Evolutionary conservation across 2,329 filamentous ascomycete species (phyloP).

Genomic region (Hymenoscyphus fructigenus): DNA sequence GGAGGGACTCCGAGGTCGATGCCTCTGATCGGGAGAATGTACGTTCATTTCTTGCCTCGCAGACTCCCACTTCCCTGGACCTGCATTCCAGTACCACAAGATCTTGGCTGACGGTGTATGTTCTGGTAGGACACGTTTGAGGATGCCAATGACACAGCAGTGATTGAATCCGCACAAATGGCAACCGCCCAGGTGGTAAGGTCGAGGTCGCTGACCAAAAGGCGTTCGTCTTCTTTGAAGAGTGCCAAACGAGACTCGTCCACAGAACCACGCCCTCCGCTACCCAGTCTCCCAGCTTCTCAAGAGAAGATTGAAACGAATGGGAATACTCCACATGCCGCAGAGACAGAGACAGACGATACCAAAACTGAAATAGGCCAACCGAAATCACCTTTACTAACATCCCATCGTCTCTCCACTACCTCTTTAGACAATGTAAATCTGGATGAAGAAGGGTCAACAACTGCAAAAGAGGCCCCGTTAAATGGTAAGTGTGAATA

Average conservation of each 20-base stretch:
- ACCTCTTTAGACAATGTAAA: slow-evolving; percentile 63
- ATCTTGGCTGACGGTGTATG: slow-evolving; percentile 15
- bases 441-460: slow-evolving; percentile 53
- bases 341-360: slow-evolving; percentile 22
- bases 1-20: slow-evolving; percentile 23
- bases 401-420: slow-evolving; percentile 53
- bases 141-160: slow-evolving; percentile 66
- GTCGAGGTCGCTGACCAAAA: slow-evolving; percentile 41
- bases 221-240: slow-evolving; percentile 38
- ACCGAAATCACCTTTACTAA: slow-evolving; percentile 49
- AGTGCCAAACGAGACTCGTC: slow-evolving; percentile 31
- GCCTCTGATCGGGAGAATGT: slow-evolving; percentile 30
- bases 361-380: slow-evolving; percentile 27
- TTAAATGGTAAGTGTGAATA: slow-evolving; percentile 21
- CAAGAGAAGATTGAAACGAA: slow-evolving; percentile 32
- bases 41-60: not conserved
- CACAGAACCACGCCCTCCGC: slow-evolving; percentile 29
- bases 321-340: not conserved
- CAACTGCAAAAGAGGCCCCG: slow-evolving; percentile 13
- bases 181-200: slow-evolving; percentile 24
- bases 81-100: slow-evolving; percentile 14
- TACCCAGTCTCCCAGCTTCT: slow-evolving; percentile 19
- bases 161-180: slow-evolving; percentile 21
- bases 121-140: slow-evolving; percentile 70
- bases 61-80: not conserved